A percentile compares a stretch with the other conserved stretches of the same genome.
Conservation (phyloP, 352 stramenopile species). For the Plasmopara viticola region DNA sequence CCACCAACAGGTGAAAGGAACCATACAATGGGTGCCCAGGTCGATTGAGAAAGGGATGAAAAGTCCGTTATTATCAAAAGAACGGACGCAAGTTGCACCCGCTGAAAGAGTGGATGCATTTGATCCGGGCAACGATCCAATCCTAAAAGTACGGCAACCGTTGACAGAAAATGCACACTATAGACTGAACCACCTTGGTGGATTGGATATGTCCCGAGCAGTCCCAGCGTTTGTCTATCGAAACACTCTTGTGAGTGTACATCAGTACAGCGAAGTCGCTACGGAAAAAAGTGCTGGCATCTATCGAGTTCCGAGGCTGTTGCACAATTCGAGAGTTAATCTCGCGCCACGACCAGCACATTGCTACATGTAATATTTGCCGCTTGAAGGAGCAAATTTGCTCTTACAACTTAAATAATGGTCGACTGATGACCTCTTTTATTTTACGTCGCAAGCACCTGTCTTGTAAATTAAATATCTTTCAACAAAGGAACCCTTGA, state of each 20-base stretch:
- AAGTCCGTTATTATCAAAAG: slow-evolving; percentile 12
- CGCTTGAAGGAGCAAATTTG: not conserved
- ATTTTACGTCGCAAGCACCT: not conserved
- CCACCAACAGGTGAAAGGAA: not conserved
- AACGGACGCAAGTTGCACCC: not conserved
- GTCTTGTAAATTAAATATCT: too few species aligned
- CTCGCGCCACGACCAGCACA: slow-evolving; percentile 6
- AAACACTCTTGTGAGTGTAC: slow-evolving; percentile 10
- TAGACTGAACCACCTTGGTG: slow-evolving; percentile 14
- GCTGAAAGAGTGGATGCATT: not conserved
- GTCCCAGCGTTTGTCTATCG: slow-evolving; percentile 20
- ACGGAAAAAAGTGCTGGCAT: slow-evolving; percentile 17
- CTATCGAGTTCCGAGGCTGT: slow-evolving; percentile 19
- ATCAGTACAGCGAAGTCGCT: slow-evolving; percentile 14
- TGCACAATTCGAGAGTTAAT: slow-evolving; percentile 25
- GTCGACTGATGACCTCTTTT: not conserved
- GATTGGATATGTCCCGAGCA: slow-evolving; percentile 11
- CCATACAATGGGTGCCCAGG: slow-evolving; percentile 11
- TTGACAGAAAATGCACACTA: slow-evolving; percentile 17
- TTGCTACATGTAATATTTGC: slow-evolving; percentile 16
- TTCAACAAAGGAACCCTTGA: too few species aligned
- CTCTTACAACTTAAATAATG: not conserved
- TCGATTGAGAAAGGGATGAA: slow-evolving; percentile 12
- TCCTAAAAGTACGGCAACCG: slow-evolving; percentile 15
- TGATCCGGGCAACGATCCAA: slow-evolving; percentile 6